Evolutionary conservation across 257 asterid genomes (phyloP).

Genomic region (Capsicum rhomboideum): DNA sequence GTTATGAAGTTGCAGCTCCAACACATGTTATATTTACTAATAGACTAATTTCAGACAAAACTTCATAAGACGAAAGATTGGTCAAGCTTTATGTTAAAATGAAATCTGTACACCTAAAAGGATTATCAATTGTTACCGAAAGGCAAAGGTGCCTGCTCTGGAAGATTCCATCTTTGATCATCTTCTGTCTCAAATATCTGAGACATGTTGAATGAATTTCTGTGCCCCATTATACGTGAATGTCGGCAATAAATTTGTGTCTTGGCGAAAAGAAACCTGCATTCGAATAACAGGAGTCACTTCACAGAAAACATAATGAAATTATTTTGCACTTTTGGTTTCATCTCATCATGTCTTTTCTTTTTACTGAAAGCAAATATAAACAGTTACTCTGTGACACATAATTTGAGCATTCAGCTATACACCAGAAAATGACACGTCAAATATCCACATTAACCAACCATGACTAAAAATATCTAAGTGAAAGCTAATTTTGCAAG

Average conservation of each 20-base stretch:
- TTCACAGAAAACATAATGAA: background rate
- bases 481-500: background rate
- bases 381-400: background rate
- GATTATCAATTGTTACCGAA: constrained; percentile 31
- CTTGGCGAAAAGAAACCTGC: constrained; percentile 22
- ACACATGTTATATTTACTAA: background rate
- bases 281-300: background rate
- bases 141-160: constrained; percentile 50
- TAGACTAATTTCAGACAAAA: background rate
- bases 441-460: background rate
- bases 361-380: background rate
- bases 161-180: constrained; percentile 53
- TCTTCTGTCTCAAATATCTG: constrained; percentile 46
- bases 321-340: background rate
- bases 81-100: background rate
- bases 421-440: background rate
- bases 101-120: background rate
- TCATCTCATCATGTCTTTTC: background rate
- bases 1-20: background rate
- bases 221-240: constrained; percentile 46
- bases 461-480: background rate
- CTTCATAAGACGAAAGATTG: background rate
- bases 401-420: background rate
- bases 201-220: constrained; percentile 46
- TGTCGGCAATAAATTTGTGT: constrained; percentile 1